Evolutionary conservation across 805 yeast genomes (phyloP), one percentile per base, ranked within the genome.

Genomic region (Wickerhamomyces xylosicus): DNA sequence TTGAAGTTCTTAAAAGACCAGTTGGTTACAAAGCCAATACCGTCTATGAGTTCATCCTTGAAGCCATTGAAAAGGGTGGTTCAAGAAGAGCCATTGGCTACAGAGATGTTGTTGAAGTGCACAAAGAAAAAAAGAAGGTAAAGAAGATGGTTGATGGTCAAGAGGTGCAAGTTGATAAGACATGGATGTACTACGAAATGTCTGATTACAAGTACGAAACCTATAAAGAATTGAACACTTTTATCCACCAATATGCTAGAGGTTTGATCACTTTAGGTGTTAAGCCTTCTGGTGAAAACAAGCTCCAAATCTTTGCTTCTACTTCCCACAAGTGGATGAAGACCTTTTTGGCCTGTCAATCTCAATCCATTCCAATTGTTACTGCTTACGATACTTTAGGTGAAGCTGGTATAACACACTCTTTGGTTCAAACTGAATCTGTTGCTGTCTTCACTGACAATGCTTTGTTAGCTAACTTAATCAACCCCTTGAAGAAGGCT

Each of bases 341-440:
- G 63, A 73, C 85, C 25, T 90, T 77, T 47, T 59, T 85, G 42
- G 95, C 89, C 14, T 71, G 85, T 38, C 74, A 76, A 50, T 67
- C 87, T 38, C 96, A 86, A 61, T 63, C 72, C 37, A 79, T 92
- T 43, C 84, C 97, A 19, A 72, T 83, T 41, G 97, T 87, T 32
- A 92, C 98, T 14, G 97, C 98, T 31, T 92, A 92, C 61, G 97
- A 89, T 60, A 86, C 96, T 33, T 69, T 89, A 48, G 97, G 97
- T 41, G 95, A 86, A 61, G 71, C 72, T 29, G 95, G 95, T 19
- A 71, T 89, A 54, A 81, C 80, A 41, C 95, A 83, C 62, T 87
- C 97, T 3, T 69, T 92, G 54, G 69, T 72, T 32, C 85, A 89
- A 64, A 86, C 97, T 4, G 84, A 71, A 36, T 76, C 95, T 20